These are phyloP conservation scores for Apiotrichum montevideense DNA, from an alignment of 1,284 basidiomycete species.

Conservation along the genomic window DNA sequence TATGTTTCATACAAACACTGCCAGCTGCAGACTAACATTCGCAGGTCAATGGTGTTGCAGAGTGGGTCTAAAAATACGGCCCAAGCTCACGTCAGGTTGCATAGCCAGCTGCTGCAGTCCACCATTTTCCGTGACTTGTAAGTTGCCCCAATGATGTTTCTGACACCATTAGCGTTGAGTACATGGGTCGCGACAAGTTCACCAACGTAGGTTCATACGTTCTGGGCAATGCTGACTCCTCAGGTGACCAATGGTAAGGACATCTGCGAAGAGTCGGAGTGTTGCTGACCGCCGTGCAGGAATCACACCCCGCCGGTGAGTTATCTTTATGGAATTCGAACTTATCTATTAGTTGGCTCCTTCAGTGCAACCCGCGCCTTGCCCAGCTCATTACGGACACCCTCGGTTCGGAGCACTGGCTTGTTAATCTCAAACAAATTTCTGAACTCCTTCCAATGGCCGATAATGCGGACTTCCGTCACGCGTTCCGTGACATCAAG, in stretches of 20 bases:
- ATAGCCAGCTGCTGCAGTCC: constrained; percentile 50
- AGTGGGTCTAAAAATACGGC: constrained; percentile 39
- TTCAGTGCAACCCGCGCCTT: constrained; percentile 84
- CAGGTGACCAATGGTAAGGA: constrained; percentile 4
- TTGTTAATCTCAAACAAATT: constrained; percentile 51
- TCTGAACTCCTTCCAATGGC: constrained; percentile 51
- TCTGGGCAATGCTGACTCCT: background rate
- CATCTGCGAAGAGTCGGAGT: background rate
- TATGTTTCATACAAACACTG: background rate
- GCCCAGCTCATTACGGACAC: constrained; percentile 75
- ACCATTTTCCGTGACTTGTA: constrained; percentile 82
- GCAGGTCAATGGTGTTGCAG: constrained; percentile 85
- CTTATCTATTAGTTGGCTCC: constrained; percentile 62
- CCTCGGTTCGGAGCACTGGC: constrained; percentile 73
- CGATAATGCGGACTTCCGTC: constrained; percentile 66
- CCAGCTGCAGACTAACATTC: background rate
- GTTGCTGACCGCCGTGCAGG: constrained; percentile 57
- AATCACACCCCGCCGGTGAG: constrained; percentile 40
- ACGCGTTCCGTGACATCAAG: constrained; percentile 76
- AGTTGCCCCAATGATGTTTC: background rate
- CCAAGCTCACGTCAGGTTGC: constrained; percentile 43
- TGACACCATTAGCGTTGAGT: constrained; percentile 26
- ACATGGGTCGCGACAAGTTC: constrained; percentile 46
- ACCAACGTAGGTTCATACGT: constrained; percentile 31
- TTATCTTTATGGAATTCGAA: background rate